Evolutionary conservation across 2,329 filamentous ascomycete species (phyloP).

Genomic region (Balansia obtecta): DNA sequence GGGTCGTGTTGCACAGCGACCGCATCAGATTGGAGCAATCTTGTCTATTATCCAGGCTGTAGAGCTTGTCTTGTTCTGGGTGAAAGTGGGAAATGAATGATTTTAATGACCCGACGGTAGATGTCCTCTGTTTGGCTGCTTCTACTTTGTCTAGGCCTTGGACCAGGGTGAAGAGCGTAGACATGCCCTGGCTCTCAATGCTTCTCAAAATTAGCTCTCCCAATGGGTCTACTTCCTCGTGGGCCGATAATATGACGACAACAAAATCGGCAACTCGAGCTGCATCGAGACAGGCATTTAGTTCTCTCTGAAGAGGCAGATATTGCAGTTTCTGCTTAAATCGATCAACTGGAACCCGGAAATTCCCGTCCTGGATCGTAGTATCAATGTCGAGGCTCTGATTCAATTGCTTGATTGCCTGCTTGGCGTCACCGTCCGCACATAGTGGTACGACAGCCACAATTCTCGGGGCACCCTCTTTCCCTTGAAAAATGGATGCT

Average conservation of each 20-base stretch:
- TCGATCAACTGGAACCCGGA: slow-evolving; percentile 64
- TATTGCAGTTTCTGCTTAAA: slow-evolving; percentile 96
- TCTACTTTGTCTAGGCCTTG: slow-evolving; percentile 69
- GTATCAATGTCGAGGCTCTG: slow-evolving; percentile 66
- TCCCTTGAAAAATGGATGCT: slow-evolving; percentile 70
- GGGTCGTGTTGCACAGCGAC: slow-evolving; percentile 79
- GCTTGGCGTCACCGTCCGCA: slow-evolving; percentile 52
- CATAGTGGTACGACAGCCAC: slow-evolving; percentile 83
- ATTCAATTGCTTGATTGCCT: slow-evolving; percentile 60
- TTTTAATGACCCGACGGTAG: slow-evolving; percentile 71
- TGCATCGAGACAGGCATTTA: slow-evolving; percentile 71
- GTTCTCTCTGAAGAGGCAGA: slow-evolving; percentile 58
- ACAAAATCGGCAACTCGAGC: slow-evolving; percentile 87
- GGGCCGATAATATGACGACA: slow-evolving; percentile 69
- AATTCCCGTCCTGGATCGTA: slow-evolving; percentile 45
- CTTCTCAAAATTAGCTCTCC: slow-evolving; percentile 78
- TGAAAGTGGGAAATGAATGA: slow-evolving; percentile 94
- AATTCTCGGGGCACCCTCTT: slow-evolving; percentile 75
- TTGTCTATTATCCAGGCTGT: slow-evolving; percentile 76
- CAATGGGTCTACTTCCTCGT: slow-evolving; percentile 70
- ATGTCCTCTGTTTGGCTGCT: slow-evolving; percentile 62
- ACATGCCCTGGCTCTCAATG: slow-evolving; percentile 88
- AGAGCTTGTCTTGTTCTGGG: slow-evolving; percentile 80
- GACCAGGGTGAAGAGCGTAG: slow-evolving; percentile 78
- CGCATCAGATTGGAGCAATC: slow-evolving; percentile 86